These are phyloP conservation scores for Blastocystis sp. DNA, from an alignment of 352 stramenopile species.

Conservation along the genomic window DNA sequence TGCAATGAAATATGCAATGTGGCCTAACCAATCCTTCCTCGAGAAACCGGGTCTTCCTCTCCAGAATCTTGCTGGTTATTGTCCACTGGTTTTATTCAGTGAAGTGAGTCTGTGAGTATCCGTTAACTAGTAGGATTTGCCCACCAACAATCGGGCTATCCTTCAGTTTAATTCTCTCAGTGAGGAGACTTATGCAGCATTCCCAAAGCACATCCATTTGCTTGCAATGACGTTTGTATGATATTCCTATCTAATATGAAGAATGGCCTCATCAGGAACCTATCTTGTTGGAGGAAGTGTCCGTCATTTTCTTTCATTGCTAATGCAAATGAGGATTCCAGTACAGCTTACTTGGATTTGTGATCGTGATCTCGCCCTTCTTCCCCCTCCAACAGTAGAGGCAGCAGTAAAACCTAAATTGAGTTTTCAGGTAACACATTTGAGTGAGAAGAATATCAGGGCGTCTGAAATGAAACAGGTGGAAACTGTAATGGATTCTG, in stretches of 20 bases:
- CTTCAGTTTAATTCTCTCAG: not conserved
- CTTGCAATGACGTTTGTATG: not conserved
- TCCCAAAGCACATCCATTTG: not conserved
- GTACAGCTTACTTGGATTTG: not conserved
- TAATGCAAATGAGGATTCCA: not conserved
- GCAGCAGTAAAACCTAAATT: not conserved
- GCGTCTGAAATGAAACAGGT: not conserved
- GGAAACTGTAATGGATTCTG: not conserved
- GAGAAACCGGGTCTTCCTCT: not conserved
- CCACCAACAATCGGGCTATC: constrained; percentile 11
- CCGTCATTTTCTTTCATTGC: not conserved
- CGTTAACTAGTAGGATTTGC: not conserved
- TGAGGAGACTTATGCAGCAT: not conserved
- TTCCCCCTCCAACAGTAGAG: not conserved
- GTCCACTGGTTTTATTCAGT: not conserved
- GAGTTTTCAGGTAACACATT: not conserved
- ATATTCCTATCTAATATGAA: not conserved
- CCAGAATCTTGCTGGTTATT: not conserved
- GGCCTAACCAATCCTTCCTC: not conserved
- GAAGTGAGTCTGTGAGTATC: not conserved
- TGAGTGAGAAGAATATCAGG: not conserved
- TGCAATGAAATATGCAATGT: not conserved
- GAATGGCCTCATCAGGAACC: not conserved
- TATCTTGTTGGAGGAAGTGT: not conserved
- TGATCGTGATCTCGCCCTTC: not conserved